Evolutionary conservation across 2,329 filamentous ascomycete species (phyloP).

Genomic region (Colletotrichum theobromicola): DNA sequence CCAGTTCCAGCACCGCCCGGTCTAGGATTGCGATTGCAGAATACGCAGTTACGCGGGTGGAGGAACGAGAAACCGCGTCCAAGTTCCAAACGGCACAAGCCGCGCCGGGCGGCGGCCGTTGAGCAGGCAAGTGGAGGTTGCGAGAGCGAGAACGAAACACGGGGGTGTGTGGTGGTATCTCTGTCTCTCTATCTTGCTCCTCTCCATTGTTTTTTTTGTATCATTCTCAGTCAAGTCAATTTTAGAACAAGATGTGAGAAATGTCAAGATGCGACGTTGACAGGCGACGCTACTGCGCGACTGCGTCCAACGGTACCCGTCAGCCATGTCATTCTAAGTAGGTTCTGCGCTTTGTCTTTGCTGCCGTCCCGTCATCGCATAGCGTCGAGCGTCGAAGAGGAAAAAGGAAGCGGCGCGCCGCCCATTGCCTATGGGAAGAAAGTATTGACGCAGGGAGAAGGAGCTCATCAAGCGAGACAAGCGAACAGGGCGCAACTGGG

Average conservation of each 20-base stretch:
- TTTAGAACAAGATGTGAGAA: neutral
- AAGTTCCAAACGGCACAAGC: neutral
- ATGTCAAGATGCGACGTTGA: neutral
- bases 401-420: neutral
- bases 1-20: slow-evolving; percentile 6
- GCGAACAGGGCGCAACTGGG: neutral
- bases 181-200: neutral
- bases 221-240: neutral
- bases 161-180: neutral
- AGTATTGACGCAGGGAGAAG: slow-evolving; percentile 14
- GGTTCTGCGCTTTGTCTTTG: neutral
- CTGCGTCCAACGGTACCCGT: slow-evolving; percentile 3
- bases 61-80: neutral
- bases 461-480: slow-evolving; percentile 14
- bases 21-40: neutral
- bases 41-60: neutral
- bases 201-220: neutral
- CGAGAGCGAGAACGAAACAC: slow-evolving; percentile 7
- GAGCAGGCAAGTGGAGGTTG: neutral
- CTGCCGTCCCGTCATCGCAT: neutral
- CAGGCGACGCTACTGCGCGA: neutral
- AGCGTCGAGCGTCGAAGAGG: neutral
- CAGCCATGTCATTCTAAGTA: neutral
- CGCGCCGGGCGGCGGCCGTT: neutral
- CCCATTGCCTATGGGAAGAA: neutral